Evolutionary conservation across 768 basidiomycete genomes (phyloP).

Genomic region (Phylloporus arenicola): DNA sequence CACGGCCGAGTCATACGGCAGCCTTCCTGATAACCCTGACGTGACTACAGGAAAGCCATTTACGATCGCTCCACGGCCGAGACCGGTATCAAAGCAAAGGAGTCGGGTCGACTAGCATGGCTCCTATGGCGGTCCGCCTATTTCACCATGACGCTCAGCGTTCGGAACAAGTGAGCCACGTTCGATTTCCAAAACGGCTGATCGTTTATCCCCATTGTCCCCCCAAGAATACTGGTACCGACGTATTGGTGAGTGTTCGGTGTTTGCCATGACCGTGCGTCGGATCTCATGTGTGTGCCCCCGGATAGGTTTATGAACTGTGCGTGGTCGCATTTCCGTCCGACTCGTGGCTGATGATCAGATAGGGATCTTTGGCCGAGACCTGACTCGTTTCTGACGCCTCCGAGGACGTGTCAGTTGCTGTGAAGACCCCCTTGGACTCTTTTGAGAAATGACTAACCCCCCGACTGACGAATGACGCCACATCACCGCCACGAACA

Average conservation of each 20-base stretch:
- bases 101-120: constrained; percentile 69
- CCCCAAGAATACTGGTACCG: constrained; percentile 54
- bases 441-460: neutral
- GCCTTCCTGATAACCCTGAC: constrained; percentile 2
- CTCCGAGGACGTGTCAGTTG: neutral
- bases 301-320: constrained; percentile 62
- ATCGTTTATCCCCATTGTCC: constrained; percentile 6
- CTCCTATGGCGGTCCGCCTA: constrained; percentile 78
- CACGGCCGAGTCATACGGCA: neutral
- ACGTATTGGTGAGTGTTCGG: constrained; percentile 50
- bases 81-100: constrained; percentile 48
- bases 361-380: constrained; percentile 70
- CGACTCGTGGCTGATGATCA: constrained; percentile 6
- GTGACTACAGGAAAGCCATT: constrained; percentile 59
- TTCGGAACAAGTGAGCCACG: constrained; percentile 58
- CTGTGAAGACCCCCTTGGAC: neutral
- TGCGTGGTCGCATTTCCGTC: constrained; percentile 26
- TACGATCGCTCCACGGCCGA: constrained; percentile 58
- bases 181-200: constrained; percentile 2
- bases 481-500: constrained; percentile 2
- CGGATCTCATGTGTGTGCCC: constrained; percentile 9
- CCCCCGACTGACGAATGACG: neutral
- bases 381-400: constrained; percentile 58
- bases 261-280: constrained; percentile 5
- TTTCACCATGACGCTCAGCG: constrained; percentile 69